Conservation (phyloP, 345 rosid genomes). For the Populus euphratica region DNA sequence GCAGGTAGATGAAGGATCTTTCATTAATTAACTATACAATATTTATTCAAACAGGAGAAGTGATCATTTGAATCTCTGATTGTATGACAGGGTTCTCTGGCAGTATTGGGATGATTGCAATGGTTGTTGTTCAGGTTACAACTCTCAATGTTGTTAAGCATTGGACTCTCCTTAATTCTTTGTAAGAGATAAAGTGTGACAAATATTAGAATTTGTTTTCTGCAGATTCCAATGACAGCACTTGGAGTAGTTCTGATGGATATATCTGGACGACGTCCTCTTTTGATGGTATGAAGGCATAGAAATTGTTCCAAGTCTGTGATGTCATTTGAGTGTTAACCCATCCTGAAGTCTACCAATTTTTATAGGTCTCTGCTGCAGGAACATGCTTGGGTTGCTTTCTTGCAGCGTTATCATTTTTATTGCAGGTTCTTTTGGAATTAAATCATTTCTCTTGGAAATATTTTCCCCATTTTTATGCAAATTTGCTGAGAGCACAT, state of each 20-base stretch:
- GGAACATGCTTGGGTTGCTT: conserved; percentile 81
- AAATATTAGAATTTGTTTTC: conserved; percentile 12
- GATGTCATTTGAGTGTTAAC: neutral
- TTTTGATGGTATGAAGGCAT: conserved; percentile 53
- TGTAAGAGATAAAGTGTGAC: neutral
- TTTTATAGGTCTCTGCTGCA: conserved; percentile 68
- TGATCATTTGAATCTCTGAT: neutral
- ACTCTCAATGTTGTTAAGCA: neutral
- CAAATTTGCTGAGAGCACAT: neutral
- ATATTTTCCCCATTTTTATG: neutral
- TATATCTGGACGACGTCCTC: conserved; percentile 67
- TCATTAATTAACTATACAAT: neutral
- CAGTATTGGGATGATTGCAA: conserved; percentile 58
- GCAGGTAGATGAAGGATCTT: conserved; percentile 33
- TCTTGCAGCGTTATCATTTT: conserved; percentile 51
- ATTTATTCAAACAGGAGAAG: neutral
- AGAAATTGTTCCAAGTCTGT: neutral
- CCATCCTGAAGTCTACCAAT: conserved; percentile 1
- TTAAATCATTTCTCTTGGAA: neutral
- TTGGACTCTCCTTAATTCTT: neutral
- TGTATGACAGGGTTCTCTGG: conserved; percentile 62
- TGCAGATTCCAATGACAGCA: conserved; percentile 64
- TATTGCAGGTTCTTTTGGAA: conserved; percentile 42
- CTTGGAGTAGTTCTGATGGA: conserved; percentile 68
- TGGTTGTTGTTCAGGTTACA: conserved; percentile 74